Base-by-base conservation (phyloP, 1,284 basidiomycete genomes). In the Sphaerobolus stellatus region DNA sequence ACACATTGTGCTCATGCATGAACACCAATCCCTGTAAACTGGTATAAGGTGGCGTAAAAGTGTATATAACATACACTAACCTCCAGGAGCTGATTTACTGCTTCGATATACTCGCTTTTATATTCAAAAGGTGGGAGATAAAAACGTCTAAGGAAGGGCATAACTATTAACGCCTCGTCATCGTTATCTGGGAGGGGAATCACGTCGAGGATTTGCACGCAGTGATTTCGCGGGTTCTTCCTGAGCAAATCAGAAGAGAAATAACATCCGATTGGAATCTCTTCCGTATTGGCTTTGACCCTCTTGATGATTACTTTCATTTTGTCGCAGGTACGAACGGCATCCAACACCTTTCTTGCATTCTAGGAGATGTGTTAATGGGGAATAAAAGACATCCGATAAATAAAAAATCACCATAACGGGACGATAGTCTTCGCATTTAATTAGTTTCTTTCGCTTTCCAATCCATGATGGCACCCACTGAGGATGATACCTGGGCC, bases 161-260 rank as follows among this genome's bases (percentile, higher is more conserved):
- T 63, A 14, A 68, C 62, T 38, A 68, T 40, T 30, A 61, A 66
- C 1, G 52, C 30, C 2, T 47, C 22, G 9, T 65, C 61, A 1
- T 50, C 46, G 0, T 46, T 11, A 28, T 68, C 66, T 1, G 34
- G 46, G 18, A 72, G 61, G 1, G 33, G 47, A 54, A 53, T 40
- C 4, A 59, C 47, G 29, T 71, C 71, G 2, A 72, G 41, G 9
- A 72, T 62, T 2, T 67, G 71, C 3, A 72, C 66, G 27, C 62
- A 64, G 44, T 68, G 71, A 29, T 72, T 72, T 4, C 54, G 18
- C 1, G 65, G 60, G 27, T 71, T 65, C 1, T 56, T 16, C 0
- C 55, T 31, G 1, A 61, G 27, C 3, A 50, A 52, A 9, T 41
- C 36, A 3, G 48, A 44, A 1, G 59, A 60, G 4, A 70, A 54